Base-by-base conservation (phyloP, 208 protist species). In the Naegleria fowleri region DNA sequence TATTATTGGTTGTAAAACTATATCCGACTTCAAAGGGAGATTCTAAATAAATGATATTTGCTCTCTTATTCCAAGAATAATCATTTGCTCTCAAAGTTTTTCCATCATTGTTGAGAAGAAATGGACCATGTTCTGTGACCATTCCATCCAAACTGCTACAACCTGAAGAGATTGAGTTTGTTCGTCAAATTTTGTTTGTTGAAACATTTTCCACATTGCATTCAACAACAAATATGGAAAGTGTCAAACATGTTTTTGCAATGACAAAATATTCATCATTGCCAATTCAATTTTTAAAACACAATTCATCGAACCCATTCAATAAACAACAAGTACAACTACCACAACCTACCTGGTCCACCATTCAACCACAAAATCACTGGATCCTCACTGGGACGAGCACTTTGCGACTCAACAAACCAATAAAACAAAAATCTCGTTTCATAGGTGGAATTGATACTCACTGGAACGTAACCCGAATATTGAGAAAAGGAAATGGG, bases 291-390 rank as follows among this genome's bases (percentile, higher is more conserved):
- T 19, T 58, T 58, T 58, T 15, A 58, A 58, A 58, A 19, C 15
- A 58, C 51, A 19, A 58, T 58, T 19, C 15, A 58, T 19, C 51
- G 15, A 19, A 58, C 51, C 51, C 51, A 58, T n/a, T n/a, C n/a
- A n/a, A n/a, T n/a, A n/a, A n/a, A n/a, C n/a, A n/a, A n/a, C n/a
- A n/a, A n/a, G n/a, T n/a, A n/a, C n/a, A n/a, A n/a, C n/a, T n/a
- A n/a, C n/a, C n/a, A n/a, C n/a, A n/a, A 79, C 94, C 41, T 92
- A 48, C 92, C 93, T 29, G 93, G 93, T n/a, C 93, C 93, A 59
- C 93, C 93, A 36, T 92, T 91, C 92, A 94, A 22, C 55, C 93
- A 94, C 0, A 94, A 52, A 0, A 94, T 92, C 19, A 94, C 36
- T 36, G 93, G 93, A 67, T 94, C 93, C 4, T 40, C 93, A 16